Percentiles rank a stretch among this genome's conserved stretches.
Evolutionary conservation across 306 rosid genomes (phyloP).

Genomic region (Canavalia ensiformis): DNA sequence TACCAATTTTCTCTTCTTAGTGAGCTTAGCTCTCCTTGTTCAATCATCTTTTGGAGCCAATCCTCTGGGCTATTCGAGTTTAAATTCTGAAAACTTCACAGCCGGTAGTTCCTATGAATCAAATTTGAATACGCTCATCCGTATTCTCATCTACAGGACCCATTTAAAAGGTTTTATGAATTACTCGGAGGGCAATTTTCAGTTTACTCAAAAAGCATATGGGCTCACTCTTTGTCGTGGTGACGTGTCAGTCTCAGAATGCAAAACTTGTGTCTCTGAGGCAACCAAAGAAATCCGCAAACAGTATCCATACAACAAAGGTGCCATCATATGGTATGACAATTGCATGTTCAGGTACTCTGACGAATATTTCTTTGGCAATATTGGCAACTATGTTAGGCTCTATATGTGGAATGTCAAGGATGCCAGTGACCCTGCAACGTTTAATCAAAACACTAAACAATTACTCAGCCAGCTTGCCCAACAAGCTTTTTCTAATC

Average conservation of each 20-base stretch:
- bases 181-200: conserved; percentile 26
- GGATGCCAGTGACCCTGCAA: conserved; percentile 38
- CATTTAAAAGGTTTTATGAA: conserved; percentile 44
- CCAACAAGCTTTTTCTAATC: conserved; percentile 1
- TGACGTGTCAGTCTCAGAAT: conserved; percentile 44
- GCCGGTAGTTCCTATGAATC: conserved; percentile 37
- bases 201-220: conserved; percentile 9
- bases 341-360: conserved; percentile 52
- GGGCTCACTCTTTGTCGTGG: conserved; percentile 52
- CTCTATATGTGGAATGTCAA: conserved; percentile 37
- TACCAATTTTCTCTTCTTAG: neutral
- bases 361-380: conserved; percentile 50
- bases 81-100: conserved; percentile 55
- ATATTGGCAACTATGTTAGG: conserved; percentile 41
- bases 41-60: conserved; percentile 46
- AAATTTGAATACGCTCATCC: conserved; percentile 15
- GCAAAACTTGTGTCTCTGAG: conserved; percentile 48
- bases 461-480: conserved; percentile 47
- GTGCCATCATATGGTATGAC: conserved; percentile 51
- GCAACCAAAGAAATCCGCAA: conserved; percentile 42
- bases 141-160: conserved; percentile 36
- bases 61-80: conserved; percentile 59
- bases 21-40: conserved; percentile 36
- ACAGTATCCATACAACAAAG: conserved; percentile 48
- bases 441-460: conserved; percentile 37